Percentiles rank a stretch among this genome's conserved stretches.
These are phyloP conservation scores for Fraxinus americana DNA, from an alignment of 257 asterid genomes.

Conservation along the genomic window DNA sequence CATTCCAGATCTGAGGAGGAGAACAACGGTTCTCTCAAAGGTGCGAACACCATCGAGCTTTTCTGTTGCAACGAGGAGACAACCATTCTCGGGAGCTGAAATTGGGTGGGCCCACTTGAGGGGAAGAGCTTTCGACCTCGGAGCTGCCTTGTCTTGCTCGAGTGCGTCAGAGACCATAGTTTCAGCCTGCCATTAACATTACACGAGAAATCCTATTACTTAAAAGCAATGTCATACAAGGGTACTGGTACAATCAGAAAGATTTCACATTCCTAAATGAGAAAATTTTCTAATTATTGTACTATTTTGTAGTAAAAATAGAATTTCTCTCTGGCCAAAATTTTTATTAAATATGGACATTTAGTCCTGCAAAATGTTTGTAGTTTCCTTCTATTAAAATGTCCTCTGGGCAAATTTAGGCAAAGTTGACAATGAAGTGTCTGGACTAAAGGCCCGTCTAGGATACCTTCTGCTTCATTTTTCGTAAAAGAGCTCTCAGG, in stretches of 20 bases:
- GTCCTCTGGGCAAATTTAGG: too few relatives aligned
- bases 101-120: constrained; percentile 99
- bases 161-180: constrained; percentile 38
- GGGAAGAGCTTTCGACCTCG: constrained; percentile 55
- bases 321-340: too few relatives aligned
- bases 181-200: constrained; percentile 35
- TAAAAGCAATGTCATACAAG: neutral
- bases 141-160: constrained; percentile 42
- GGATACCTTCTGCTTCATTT: too few relatives aligned
- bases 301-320: too few relatives aligned
- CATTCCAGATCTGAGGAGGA: constrained; percentile 86
- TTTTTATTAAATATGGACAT: too few relatives aligned
- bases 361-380: too few relatives aligned
- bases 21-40: constrained; percentile 86
- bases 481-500: too few relatives aligned
- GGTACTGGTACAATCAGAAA: neutral
- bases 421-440: too few relatives aligned
- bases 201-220: neutral
- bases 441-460: too few relatives aligned
- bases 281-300: constrained; percentile 31
- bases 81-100: constrained; percentile 88
- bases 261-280: constrained; percentile 28
- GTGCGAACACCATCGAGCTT: constrained; percentile 86
- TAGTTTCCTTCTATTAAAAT: too few relatives aligned
- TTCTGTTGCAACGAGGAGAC: constrained; percentile 90